A percentile compares a stretch with the other conserved stretches of the same genome.
Evolutionary conservation across 805 yeast species (phyloP).

Genomic region (Barnettozyma californica): DNA sequence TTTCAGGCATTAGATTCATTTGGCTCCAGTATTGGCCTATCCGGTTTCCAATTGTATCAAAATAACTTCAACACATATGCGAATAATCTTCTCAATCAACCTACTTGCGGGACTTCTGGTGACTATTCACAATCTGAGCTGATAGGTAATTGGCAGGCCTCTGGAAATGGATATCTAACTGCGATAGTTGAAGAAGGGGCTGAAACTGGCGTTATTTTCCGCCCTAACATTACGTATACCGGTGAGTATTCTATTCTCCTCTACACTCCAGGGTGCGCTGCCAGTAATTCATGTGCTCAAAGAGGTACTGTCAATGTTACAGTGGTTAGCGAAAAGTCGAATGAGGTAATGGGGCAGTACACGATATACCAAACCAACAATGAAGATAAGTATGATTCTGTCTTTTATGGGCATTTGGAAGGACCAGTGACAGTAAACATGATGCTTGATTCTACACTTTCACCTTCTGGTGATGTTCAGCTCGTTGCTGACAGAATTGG

Average conservation of each 20-base stretch:
- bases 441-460: constrained; percentile 29
- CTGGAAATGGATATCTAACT: constrained; percentile 32
- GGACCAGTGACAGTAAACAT: constrained; percentile 43
- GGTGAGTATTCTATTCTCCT: constrained; percentile 72
- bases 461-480: constrained; percentile 32
- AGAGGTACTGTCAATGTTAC: constrained; percentile 82
- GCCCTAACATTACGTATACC: constrained; percentile 63
- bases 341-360: constrained; percentile 35
- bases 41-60: constrained; percentile 71
- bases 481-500: constrained; percentile 70
- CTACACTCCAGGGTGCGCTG: constrained; percentile 83
- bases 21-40: constrained; percentile 63
- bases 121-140: constrained; percentile 26
- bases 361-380: constrained; percentile 76
- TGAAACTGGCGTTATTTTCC: constrained; percentile 42
- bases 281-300: constrained; percentile 57
- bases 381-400: constrained; percentile 70
- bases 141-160: constrained; percentile 28
- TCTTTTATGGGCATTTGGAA: constrained; percentile 66
- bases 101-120: constrained; percentile 41
- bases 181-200: constrained; percentile 27
- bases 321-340: constrained; percentile 38
- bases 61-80: constrained; percentile 57
- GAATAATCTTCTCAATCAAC: constrained; percentile 63
- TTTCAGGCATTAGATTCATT: constrained; percentile 62